Evolutionary conservation across 441 rosid species (phyloP), one percentile per base, ranked within the genome.

Genomic region (Flueggea neowawraea): DNA sequence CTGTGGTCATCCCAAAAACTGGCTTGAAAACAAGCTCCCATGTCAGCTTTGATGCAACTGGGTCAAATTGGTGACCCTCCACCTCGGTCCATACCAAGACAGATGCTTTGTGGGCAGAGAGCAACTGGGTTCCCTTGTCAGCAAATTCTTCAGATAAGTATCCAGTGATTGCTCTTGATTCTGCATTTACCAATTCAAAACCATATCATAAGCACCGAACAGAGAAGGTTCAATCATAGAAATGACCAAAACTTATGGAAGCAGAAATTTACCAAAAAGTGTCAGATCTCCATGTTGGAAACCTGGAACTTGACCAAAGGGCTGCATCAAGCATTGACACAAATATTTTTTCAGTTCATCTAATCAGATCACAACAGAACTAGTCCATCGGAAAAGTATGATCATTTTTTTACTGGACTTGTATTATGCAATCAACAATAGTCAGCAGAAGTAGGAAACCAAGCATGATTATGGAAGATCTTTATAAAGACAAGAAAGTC

Each of bases 221-320:
- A 6, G 3, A 14, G 16, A 6, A 33, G 2, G 9, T 6, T 7
- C 32, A 16, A 3, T 3, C 17, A 10, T 12, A 4, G 6, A 16
- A 14, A 31, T 54, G 6, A 54, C 57, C 2, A 22, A 22, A 22
- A 22, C 1, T 22, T 22, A 22, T 22, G 1, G 2, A 22, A 22
- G 28, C 28, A 22, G 39, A 15, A 7, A 52, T 68, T 73, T 71
- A 89, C 92, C 96, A n/a, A 82, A 81, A 55, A 89, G 84, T 73
- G 72, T 73, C 45, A 87, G 56, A 73, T 78, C 89, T 58, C 84
- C 96, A 12, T 84, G 80, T 62, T 82, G 84, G 50, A 82, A 73
- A 49, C 83, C 82, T 53, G 96, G 96, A 68, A 88, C 67, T 70
- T 77, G 82, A 58, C 92, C 92, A 60, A 86, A 89, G 6, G 96